A percentile compares a stretch with the other conserved stretches of the same genome.
Evolutionary conservation across 768 basidiomycete genomes (phyloP).

Genomic region (Phylloporus sp.): DNA sequence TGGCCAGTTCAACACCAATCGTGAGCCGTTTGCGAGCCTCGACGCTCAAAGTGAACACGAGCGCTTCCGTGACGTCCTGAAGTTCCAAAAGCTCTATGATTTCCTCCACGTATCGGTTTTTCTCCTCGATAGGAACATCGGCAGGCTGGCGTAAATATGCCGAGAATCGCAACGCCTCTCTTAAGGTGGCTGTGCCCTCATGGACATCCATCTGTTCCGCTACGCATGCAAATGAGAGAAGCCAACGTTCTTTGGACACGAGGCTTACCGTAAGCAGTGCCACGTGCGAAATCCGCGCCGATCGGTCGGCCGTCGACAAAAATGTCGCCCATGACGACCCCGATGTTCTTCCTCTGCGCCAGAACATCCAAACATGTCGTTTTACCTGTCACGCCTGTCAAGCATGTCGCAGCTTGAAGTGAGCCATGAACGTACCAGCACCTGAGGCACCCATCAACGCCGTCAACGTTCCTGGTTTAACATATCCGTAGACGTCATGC

Average conservation of each 20-base stretch:
- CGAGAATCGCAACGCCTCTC: constrained; percentile 82
- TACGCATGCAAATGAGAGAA: constrained; percentile 29
- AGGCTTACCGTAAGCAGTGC: constrained; percentile 70
- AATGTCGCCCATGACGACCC: constrained; percentile 59
- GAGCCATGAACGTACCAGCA: constrained; percentile 45
- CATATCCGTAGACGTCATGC: constrained; percentile 74
- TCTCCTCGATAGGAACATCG: constrained; percentile 62
- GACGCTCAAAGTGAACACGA: constrained; percentile 65
- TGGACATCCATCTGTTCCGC: constrained; percentile 87
- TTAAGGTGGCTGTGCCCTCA: constrained; percentile 76
- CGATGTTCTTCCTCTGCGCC: constrained; percentile 69
- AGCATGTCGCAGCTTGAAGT: background rate
- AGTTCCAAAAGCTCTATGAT: constrained; percentile 82
- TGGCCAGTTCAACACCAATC: constrained; percentile 88
- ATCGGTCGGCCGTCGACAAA: constrained; percentile 64
- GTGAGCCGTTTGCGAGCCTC: constrained; percentile 83
- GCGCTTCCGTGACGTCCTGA: constrained; percentile 77
- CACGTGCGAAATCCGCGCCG: constrained; percentile 54
- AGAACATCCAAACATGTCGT: constrained; percentile 75
- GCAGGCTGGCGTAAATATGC: constrained; percentile 80
- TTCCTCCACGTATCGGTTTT: constrained; percentile 76
- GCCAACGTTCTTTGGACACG: constrained; percentile 18
- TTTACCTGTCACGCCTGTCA: constrained; percentile 44
- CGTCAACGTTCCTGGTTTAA: constrained; percentile 83
- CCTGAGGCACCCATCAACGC: constrained; percentile 88